Base-by-base conservation (phyloP, 305 asterid species). In the Striga hermonthica region DNA sequence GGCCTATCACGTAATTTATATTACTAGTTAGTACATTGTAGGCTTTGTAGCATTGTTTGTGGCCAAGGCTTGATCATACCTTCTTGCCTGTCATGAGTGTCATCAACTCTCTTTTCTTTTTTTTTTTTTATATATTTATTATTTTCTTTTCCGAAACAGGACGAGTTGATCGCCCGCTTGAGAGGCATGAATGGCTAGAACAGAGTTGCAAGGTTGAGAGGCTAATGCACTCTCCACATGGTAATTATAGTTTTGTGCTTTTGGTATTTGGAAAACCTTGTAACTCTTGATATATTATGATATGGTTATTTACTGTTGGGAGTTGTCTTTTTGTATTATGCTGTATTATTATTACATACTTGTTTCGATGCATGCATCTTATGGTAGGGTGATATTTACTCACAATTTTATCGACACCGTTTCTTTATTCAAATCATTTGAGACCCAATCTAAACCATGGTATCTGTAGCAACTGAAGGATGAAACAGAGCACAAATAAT, bases 91-190 rank as follows among this genome's bases (percentile, higher is more conserved):
- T 60, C 12, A 11, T 9, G 45, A 14, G 41, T 66, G 9, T 60
- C 12, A 11, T 9, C 45, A 14, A 52, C 52, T 53, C 44, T 1
- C 31, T 22, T 22, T 22, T 22, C 31, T 22, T 22, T 2, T 22
- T 22, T 2, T 22, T 22, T 22, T 22, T 22, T 22, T 22, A 22
- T 22, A 22, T 22, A 22, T 22, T 22, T 22, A 22, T 22, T 47
- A 13, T 55, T 37, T 67, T 38, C 48, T 47, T 36, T 58, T 64
- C 15, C 56, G 7, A 15, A 66, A 72, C 79, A 80, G 84, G 81
- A 74, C 44, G 81, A 80, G 60, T 58, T 80, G 72, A 71, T 80
- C 41, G 64, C 78, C 7, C 71, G 71, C 14, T 56, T 66, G 57
- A 56, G 64, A 66, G 36, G 57, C 6, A 37, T 39, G 34, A 66